These are phyloP conservation scores for Rostrohypoxylon terebratum DNA, from an alignment of 495 filamentous ascomycete genomes.

Conservation along the genomic window DNA sequence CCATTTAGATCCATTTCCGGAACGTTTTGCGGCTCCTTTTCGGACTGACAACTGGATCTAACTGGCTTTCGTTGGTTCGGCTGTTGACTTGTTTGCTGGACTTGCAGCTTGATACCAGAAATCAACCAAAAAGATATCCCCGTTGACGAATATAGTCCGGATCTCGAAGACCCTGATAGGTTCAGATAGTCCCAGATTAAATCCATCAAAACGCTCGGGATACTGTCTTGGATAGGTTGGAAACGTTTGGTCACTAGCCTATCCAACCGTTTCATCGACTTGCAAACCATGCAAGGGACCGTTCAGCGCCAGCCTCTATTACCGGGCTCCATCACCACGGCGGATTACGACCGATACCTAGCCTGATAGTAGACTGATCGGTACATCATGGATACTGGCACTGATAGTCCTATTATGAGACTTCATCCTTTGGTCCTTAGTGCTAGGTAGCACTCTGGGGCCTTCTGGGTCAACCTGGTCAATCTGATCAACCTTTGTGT, in stretches of 20 bases:
- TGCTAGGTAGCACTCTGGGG: not conserved
- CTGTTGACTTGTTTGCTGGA: constrained; percentile 39
- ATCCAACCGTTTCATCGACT: constrained; percentile 40
- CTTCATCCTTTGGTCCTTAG: constrained; percentile 13
- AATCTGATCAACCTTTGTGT: constrained; percentile 6
- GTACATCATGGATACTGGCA: not conserved
- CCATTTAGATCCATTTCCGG: constrained; percentile 43
- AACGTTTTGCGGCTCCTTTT: constrained; percentile 44
- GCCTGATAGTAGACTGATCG: constrained; percentile 10
- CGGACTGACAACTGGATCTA: constrained; percentile 27
- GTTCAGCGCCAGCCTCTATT: constrained; percentile 16
- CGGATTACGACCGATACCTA: constrained; percentile 18
- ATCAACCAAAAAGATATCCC: not conserved
- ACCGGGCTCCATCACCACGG: constrained; percentile 33
- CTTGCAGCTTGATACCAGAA: constrained; percentile 22
- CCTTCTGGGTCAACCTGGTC: not conserved
- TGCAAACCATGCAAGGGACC: constrained; percentile 43
- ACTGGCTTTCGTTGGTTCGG: constrained; percentile 25
- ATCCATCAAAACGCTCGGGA: constrained; percentile 23
- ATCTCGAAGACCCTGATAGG: not conserved
- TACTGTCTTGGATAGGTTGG: constrained; percentile 31
- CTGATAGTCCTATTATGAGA: constrained; percentile 18
- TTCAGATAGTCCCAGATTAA: constrained; percentile 9
- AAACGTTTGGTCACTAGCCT: constrained; percentile 26
- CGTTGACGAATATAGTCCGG: constrained; percentile 8